These are phyloP conservation scores for Trichothecium roseum DNA, from an alignment of 2,329 filamentous ascomycete genomes.

Conservation along the genomic window DNA sequence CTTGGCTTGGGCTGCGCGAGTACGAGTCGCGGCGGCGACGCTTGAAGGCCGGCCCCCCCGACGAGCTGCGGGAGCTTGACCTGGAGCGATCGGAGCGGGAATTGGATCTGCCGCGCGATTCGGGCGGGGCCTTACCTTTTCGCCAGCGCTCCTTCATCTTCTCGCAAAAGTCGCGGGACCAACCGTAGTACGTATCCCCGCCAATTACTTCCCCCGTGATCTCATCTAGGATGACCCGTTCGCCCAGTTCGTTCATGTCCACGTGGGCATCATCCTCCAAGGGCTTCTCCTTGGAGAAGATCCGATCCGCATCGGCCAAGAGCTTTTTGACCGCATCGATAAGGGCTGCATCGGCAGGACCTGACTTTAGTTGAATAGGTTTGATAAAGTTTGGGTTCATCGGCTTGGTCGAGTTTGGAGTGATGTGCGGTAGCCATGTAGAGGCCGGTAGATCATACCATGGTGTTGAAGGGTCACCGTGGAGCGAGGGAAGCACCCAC, in stretches of 20 bases:
- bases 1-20: conserved; percentile 10
- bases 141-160: conserved; percentile 59
- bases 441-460: conserved; percentile 79
- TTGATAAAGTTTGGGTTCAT: conserved; percentile 63
- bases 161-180: conserved; percentile 71
- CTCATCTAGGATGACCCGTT: conserved; percentile 54
- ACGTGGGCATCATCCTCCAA: conserved; percentile 36
- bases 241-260: conserved; percentile 70
- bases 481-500: conserved; percentile 62
- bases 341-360: conserved; percentile 57
- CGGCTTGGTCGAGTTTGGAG: conserved; percentile 63
- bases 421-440: conserved; percentile 69
- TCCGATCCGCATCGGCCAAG: conserved; percentile 56
- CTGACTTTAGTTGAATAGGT: conserved; percentile 59
- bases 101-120: conserved; percentile 21
- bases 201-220: conserved; percentile 53
- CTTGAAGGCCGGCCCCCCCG: conserved; percentile 17
- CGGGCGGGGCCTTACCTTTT: conserved; percentile 18
- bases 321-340: conserved; percentile 60
- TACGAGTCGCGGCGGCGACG: conserved; percentile 12
- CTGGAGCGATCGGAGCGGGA: conserved; percentile 17
- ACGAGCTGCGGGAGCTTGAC: conserved; percentile 18
- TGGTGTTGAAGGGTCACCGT: conserved; percentile 62
- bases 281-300: conserved; percentile 47
- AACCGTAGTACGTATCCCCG: conserved; percentile 77